Base-by-base conservation (phyloP, 345 rosid genomes). In the Gossypium longicalyx region DNA sequence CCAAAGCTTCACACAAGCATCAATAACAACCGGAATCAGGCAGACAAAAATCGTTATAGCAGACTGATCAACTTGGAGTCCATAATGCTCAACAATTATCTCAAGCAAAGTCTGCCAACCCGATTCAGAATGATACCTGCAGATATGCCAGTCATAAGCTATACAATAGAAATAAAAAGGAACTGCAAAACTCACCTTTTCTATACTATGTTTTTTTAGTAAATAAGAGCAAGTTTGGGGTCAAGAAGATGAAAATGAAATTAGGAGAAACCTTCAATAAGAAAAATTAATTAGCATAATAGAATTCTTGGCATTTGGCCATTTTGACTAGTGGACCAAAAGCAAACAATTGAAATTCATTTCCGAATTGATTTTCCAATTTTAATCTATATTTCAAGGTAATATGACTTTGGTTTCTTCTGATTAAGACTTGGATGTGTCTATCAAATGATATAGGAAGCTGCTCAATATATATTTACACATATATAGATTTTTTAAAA, bases 71-170 rank as follows among this genome's bases (percentile, higher is more conserved):
- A 87, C 84, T 82, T 87, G 89, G 78, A 94, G 71, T 34, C 97
- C 98, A 54, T 94, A 92, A 80, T 92, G 98, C 67, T 92, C 97
- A 70, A 88, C 84, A 68, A 92, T 67, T 70, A 88, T 77, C 83
- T 92, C 98, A 77, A 85, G 12, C 79, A 92, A 71, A 58, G 97
- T 87, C 79, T 86, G 86, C 98, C 98, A 94, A 70, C 98, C 97
- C 45, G 91, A 86, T 82, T 89, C 97, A 27, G 98, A 94, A 85
- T 94, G 98, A 81, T 94, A 94, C 83, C 97, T 94, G 79, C 73
- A 74, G 56, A 66, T 29, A 47, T 12, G 34, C 15, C 73, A 67
- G 34, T 56, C 59, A 51, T 65, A 29, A 74, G 48, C 22, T 54
- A 71, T 8, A 10, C 9, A 2, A 17, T 4, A 27, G 47, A 52